Conservation (phyloP, 2,329 filamentous ascomycete genomes). For the Pestalotiopsis sp. region DNA sequence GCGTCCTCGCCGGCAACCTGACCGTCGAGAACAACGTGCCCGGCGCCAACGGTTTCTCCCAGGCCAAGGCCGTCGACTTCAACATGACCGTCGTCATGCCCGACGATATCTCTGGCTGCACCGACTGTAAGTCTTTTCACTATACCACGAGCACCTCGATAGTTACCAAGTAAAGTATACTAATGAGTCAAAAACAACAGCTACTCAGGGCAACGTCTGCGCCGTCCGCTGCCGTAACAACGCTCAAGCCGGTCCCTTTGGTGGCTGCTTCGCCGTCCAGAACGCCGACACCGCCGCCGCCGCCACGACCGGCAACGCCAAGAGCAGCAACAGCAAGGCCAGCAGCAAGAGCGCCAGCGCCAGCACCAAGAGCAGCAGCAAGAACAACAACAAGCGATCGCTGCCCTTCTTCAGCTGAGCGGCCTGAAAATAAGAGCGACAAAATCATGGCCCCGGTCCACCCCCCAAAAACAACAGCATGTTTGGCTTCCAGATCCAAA, state of each 20-base stretch:
- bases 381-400: slow-evolving; percentile 17
- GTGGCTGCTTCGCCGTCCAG: slow-evolving; percentile 60
- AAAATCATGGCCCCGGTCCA: too few species aligned
- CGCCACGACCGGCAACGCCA: slow-evolving; percentile 18
- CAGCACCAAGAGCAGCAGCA: slow-evolving; percentile 20
- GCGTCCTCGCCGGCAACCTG: slow-evolving; percentile 48
- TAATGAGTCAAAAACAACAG: slow-evolving; percentile 27
- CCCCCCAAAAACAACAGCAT: too few species aligned
- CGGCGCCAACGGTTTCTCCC: slow-evolving; percentile 59
- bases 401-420: slow-evolving; percentile 7
- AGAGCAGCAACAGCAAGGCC: slow-evolving; percentile 17
- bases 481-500: not conserved
- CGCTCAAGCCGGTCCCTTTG: slow-evolving; percentile 58
- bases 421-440: slow-evolving; percentile 3
- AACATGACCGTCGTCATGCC: slow-evolving; percentile 59
- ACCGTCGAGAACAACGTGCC: slow-evolving; percentile 62
- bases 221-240: slow-evolving; percentile 64
- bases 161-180: not conserved
- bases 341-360: slow-evolving; percentile 18
- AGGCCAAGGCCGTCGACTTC: slow-evolving; percentile 58
- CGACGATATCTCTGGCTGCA: slow-evolving; percentile 45
- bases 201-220: slow-evolving; percentile 60
- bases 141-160: not conserved
- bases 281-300: slow-evolving; percentile 45
- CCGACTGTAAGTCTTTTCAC: slow-evolving; percentile 45